Base-by-base conservation (phyloP, 768 basidiomycete species). In the Punctularia strigosozonata region DNA sequence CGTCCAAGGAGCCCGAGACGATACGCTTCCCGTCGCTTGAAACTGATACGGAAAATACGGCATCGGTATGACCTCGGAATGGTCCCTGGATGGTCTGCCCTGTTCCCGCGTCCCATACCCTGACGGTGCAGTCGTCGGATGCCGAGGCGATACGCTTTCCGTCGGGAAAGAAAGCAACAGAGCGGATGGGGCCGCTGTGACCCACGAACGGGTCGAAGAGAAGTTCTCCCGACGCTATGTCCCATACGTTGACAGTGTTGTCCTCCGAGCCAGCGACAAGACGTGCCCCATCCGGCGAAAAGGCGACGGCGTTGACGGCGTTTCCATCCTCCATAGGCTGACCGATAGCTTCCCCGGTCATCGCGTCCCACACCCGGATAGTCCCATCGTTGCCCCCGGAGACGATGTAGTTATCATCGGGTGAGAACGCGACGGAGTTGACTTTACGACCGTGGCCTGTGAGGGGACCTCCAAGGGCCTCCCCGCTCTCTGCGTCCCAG, bases 391-490 rank as follows among this genome's bases (percentile, higher is more conserved):
- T 12, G 21, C 5, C 10, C 28, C 28, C 28, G 15, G 28, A 30
- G 10, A 15, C 28, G 10, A 30, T 30, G 10, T 15, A 10, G 10
- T 30, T 10, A 30, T 15, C 46, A 44, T 68, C 62, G 20, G 64
- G 63, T 6, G 63, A 64, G 43, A 65, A 60, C 43, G 53, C 50
- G 38, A 67, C 62, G 24, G 56, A 55, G 3, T 60, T 64, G 33
- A 45, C 41, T 8, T 34, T 33, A n/a, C 45, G 39, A 17, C 35
- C 34, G 37, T 44, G 45, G 5, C 42, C 42, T 6, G 39, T 19
- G 14, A n/a, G n/a, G n/a, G n/a, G n/a, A n/a, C n/a, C n/a, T n/a
- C n/a, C n/a, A n/a, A n/a, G n/a, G n/a, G n/a, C n/a, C n/a, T n/a
- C n/a, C n/a, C n/a, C 34, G 10, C 10, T 8, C 8, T 8, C 17